Base-by-base conservation (phyloP, 2,329 filamentous ascomycete genomes). In the Penicillium sp. region DNA sequence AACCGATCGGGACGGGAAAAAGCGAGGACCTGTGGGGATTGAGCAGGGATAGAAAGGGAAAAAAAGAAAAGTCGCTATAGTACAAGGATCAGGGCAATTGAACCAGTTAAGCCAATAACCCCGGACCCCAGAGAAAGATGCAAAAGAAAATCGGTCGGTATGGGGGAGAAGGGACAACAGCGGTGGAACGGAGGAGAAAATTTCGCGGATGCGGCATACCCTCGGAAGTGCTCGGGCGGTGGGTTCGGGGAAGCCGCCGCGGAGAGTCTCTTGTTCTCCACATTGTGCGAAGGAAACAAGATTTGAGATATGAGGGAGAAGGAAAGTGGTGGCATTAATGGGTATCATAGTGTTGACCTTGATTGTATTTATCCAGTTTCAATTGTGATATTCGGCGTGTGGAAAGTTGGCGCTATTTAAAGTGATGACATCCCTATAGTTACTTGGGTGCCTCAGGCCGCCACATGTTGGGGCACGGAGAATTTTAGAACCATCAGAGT, bases 181-280 rank as follows among this genome's bases (percentile, higher is more conserved):
- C 70, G 71, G 71, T 72, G 67, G 68, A 71, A 68, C 65, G 67
- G 70, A 62, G 65, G 68, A 76, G 75, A 78, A 79, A 79, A 78
- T 78, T 79, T 79, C 74, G 74, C 73, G 73, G 75, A 72, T 71
- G 69, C 76, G 76, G 77, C 72, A 74, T 74, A 74, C 72, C 70
- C 67, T 75, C 77, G 76, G 76, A 75, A 75, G 71, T 68, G 72
- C 71, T 77, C 76, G 75, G 75, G 75, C 70, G 71, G 69, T 72
- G 70, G 69, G 67, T 67, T 68, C 68, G 66, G 64, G 61, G 65
- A 63, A 72, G 54, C 12, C 60, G 61, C 63, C 68, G 66, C 62
- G 67, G 66, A 67, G 67, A 56, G 53, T 57, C 47, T 57, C 44
- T 66, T 55, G 44, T 66, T 62, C 68, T 66, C 67, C 62, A 67